phyloP scores from a whole-genome alignment of 2,329 filamentous ascomycete genomes.

The Diaporthe citrichinensis region DNA sequence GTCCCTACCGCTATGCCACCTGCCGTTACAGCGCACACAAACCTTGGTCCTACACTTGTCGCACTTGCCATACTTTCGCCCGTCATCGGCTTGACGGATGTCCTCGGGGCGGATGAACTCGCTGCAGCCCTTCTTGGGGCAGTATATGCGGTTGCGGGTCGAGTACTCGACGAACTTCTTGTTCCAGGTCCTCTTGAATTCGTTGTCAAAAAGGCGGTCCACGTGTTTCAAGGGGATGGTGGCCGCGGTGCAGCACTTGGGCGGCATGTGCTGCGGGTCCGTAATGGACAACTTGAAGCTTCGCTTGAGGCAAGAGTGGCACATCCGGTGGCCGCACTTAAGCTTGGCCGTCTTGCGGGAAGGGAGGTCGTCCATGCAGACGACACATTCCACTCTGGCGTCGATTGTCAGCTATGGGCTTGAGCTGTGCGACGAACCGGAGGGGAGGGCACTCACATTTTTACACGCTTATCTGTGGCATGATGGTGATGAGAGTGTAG shows the following conservation, averaged over 20 bases:
- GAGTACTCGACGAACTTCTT: constrained; percentile 83
- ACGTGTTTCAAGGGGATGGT: constrained; percentile 83
- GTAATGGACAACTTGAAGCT: constrained; percentile 82
- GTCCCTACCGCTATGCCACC: constrained; percentile 77
- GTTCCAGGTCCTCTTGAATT: constrained; percentile 87
- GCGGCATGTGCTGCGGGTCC: constrained; percentile 87
- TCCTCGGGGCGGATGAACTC: constrained; percentile 84
- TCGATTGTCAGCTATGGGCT: constrained; percentile 39
- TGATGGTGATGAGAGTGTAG: constrained; percentile 42
- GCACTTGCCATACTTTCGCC: constrained; percentile 78
- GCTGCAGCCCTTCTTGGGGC: constrained; percentile 79
- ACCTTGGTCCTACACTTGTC: constrained; percentile 80
- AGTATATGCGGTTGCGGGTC: constrained; percentile 82
- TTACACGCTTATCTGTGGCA: constrained; percentile 44
- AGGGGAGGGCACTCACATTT: constrained; percentile 44
- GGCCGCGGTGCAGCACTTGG: constrained; percentile 81
- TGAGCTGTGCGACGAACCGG: constrained; percentile 32
- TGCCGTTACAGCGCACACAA: constrained; percentile 80
- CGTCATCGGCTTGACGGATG: constrained; percentile 70
- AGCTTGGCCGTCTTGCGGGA: constrained; percentile 77
- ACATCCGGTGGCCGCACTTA: constrained; percentile 86
- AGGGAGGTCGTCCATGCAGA: constrained; percentile 79
- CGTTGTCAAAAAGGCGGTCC: constrained; percentile 78
- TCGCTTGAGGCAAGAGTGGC: constrained; percentile 80
- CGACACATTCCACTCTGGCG: constrained; percentile 77